Base-by-base conservation (phyloP, 1,139 yeast species). In the Debaryomyces coudertii region DNA sequence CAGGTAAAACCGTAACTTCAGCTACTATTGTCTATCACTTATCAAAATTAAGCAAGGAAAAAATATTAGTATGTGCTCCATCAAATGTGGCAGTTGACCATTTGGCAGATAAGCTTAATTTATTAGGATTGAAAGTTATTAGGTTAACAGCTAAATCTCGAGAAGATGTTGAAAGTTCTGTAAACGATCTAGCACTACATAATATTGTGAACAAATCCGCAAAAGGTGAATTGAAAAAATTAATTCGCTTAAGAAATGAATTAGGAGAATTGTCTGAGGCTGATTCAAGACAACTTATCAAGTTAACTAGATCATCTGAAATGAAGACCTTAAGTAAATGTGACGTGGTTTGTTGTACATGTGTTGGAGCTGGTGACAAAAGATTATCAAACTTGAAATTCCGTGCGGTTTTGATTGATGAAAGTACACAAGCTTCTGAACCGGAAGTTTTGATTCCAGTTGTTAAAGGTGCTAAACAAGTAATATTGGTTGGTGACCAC, bases 61-160 rank as follows among this genome's bases (percentile, higher is more conserved):
- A 76, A 48, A 82, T 90, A 6, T 73, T 92, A 42, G 97, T 90
- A 2, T 90, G 97, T 73, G 97, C 97, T 2, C 97, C 97, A 12
- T 90, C 97, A 16, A 92, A 92, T 66, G 93, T 92, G 45, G 97
- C 97, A 0, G 97, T 89, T 36, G 97, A 92, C 64, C 97, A 92
- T 68, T 74, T 92, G 47, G 90, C 97, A 1, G 79, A 77, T 7
- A 86, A 90, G 57, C 71, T 90, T 47, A 78, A 81, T 46, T 61
- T 65, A 8, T 66, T 89, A 29, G 96, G 96, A 0, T 66, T 92
- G 45, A 81, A 81, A 16, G 96, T 90, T 31, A 87, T 88, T 12
- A 76, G 97, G 56, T 58, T 90, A 39, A 77, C 85, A 9, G 96
- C 97, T 1, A 83, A 77, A 56, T 77, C 87, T 37, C 76, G 96